phyloP scores from a whole-genome alignment of 1,284 basidiomycete genomes.

The Pyrrhoderma lamaoense region DNA sequence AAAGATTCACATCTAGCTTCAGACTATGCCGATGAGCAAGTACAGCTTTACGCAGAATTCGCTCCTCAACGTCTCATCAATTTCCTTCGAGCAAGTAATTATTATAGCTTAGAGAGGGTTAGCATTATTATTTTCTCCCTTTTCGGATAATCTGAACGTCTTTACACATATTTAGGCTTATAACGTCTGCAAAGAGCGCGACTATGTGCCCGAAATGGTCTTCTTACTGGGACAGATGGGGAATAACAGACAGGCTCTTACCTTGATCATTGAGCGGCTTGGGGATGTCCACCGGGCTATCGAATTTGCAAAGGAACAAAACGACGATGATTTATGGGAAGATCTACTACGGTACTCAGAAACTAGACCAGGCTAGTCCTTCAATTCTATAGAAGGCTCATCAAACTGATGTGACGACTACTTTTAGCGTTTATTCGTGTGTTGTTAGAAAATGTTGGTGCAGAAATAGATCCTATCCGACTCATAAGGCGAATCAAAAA shows the following conservation, averaged over 20 bases:
- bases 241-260: constrained; percentile 91
- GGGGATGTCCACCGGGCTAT: constrained; percentile 93
- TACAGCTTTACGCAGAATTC: constrained; percentile 89
- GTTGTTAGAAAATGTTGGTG: constrained; percentile 90
- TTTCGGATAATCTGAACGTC: no score
- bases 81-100: constrained; percentile 86
- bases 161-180: constrained; percentile 57
- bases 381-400: not conserved
- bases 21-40: constrained; percentile 82
- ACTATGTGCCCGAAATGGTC: constrained; percentile 94
- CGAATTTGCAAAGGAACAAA: constrained; percentile 97
- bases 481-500: constrained; percentile 93
- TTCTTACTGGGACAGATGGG: constrained; percentile 97
- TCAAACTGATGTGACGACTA: no score
- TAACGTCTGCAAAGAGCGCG: constrained; percentile 73
- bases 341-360: constrained; percentile 93
- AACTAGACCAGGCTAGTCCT: constrained; percentile 68
- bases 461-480: constrained; percentile 93
- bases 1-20: constrained; percentile 79
- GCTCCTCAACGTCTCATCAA: constrained; percentile 76
- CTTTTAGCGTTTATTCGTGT: constrained; percentile 87
- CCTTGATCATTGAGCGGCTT: constrained; percentile 91
- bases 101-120: constrained; percentile 86
- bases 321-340: constrained; percentile 97
- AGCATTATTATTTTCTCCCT: constrained; percentile 17